These are phyloP conservation scores for Petunia secreta DNA, from an alignment of 257 asterid species.

Conservation along the genomic window DNA sequence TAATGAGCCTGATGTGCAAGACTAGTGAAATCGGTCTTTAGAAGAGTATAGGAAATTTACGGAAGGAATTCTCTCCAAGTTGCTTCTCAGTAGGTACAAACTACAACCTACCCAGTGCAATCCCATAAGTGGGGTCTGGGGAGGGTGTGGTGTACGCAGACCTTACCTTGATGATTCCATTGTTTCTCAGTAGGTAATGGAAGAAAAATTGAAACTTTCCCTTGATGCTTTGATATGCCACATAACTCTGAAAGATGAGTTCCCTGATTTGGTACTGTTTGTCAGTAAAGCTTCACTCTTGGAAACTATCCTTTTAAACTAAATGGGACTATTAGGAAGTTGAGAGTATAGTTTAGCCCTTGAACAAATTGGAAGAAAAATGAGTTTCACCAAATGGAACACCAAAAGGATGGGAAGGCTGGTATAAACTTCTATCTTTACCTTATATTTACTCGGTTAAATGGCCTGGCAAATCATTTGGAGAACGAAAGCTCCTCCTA, in stretches of 20 bases:
- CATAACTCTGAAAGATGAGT: neutral
- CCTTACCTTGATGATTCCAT: too few species aligned
- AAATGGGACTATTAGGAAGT: neutral
- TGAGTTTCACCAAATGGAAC: conserved; percentile 12
- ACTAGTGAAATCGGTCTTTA: neutral
- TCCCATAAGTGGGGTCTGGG: too few species aligned
- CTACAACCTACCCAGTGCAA: too few species aligned
- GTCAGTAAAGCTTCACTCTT: neutral
- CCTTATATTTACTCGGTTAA: neutral
- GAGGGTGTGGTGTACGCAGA: too few species aligned
- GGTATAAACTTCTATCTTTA: neutral
- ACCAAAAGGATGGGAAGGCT: neutral
- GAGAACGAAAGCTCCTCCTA: neutral
- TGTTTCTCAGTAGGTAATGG: neutral
- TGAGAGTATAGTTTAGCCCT: conserved; percentile 8
- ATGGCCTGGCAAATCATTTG: neutral
- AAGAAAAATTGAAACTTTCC: neutral
- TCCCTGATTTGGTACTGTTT: neutral
- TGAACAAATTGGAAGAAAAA: neutral
- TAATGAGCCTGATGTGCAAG: neutral
- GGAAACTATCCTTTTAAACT: neutral
- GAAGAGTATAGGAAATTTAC: too few species aligned
- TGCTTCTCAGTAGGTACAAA: neutral
- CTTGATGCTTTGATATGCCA: neutral
- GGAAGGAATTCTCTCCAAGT: neutral